Conservation (phyloP, 352 stramenopile genomes). For the Poterioochromonas sp. region DNA sequence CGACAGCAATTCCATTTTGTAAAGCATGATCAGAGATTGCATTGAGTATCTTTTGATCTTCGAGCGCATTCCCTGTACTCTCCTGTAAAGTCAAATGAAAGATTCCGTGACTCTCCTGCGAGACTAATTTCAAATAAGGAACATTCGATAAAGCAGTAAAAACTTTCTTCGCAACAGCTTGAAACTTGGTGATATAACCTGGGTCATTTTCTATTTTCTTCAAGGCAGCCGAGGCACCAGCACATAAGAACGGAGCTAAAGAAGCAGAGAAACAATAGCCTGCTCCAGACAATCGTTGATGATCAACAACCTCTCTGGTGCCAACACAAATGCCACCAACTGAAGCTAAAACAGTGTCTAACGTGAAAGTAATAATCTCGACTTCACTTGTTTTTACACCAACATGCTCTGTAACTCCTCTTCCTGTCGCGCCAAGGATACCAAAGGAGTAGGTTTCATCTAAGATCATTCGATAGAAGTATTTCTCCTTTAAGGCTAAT, state of each 20-base stretch:
- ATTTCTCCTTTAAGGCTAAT: conserved; percentile 81
- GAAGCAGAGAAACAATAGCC: conserved; percentile 98
- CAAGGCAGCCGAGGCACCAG: conserved; percentile 69
- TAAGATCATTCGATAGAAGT: conserved; percentile 64
- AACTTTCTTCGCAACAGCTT: too few species aligned
- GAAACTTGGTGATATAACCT: too few species aligned
- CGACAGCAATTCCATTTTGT: too few species aligned
- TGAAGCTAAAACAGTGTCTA: conserved; percentile 79
- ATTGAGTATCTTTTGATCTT: too few species aligned
- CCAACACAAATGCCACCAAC: conserved; percentile 93
- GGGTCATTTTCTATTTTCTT: too few species aligned
- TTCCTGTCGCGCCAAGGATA: conserved; percentile 76
- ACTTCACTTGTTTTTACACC: conserved; percentile 48
- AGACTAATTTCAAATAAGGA: too few species aligned
- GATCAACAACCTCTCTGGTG: conserved; percentile 88
- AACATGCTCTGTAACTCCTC: conserved; percentile 54
- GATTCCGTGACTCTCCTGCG: too few species aligned
- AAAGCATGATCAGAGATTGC: too few species aligned
- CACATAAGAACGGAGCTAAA: conserved; percentile 85
- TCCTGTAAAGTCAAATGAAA: too few species aligned
- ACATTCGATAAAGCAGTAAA: too few species aligned
- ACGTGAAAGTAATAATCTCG: conserved; percentile 85
- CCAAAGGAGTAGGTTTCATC: conserved; percentile 77
- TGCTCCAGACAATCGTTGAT: conserved; percentile 91
- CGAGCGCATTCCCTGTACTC: too few species aligned